A percentile compares a stretch with the other conserved stretches of the same genome.
phyloP scores from a whole-genome alignment of 495 filamentous ascomycete species.

The Aspergillus carlsbadensis region DNA sequence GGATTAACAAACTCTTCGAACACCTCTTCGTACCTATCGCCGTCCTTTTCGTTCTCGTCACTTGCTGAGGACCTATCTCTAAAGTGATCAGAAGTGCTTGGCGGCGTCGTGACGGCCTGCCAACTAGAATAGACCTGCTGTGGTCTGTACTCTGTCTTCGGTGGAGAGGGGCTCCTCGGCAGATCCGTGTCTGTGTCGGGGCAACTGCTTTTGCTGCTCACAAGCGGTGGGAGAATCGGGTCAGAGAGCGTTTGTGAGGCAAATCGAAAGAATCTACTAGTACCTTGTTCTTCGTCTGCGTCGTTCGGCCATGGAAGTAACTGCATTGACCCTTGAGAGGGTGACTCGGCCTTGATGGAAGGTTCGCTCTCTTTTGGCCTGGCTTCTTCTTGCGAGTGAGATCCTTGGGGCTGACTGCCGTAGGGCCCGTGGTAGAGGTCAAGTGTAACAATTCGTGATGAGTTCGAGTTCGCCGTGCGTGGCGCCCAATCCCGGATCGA shows the following conservation, averaged over 20 bases:
- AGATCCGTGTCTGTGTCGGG: too few relatives aligned
- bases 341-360: background rate
- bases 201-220: background rate
- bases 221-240: conserved; percentile 7
- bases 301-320: background rate
- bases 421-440: background rate
- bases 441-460: conserved; percentile 15
- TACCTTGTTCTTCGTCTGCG: background rate
- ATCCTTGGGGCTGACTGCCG: background rate
- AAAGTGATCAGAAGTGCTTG: background rate
- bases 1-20: conserved; percentile 28
- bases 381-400: background rate
- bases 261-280: background rate
- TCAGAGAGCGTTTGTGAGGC: conserved; percentile 16
- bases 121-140: background rate
- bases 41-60: conserved; percentile 1
- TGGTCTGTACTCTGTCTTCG: background rate
- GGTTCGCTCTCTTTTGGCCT: background rate
- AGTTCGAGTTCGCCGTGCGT: conserved; percentile 3
- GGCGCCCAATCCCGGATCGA: conserved; percentile 52
- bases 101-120: background rate
- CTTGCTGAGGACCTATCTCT: background rate
- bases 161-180: background rate
- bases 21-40: conserved; percentile 30
- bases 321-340: background rate